Base-by-base conservation (phyloP, 176 grass and related monocot genomes). In the Eleusine coracana region DNA sequence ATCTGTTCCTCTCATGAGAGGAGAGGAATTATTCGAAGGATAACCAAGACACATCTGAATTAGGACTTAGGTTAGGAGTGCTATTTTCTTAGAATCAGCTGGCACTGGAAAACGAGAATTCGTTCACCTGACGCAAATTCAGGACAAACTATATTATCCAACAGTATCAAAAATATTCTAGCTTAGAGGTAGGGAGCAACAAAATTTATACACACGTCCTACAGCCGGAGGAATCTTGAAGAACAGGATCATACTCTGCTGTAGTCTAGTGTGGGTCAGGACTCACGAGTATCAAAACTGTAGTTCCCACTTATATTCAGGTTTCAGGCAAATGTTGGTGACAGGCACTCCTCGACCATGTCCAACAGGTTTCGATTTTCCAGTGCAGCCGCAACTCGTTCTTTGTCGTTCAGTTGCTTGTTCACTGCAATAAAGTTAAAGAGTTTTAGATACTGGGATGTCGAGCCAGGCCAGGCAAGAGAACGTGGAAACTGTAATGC, bases 401-500 rank as follows among this genome's bases (percentile, higher is more conserved):
- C 96, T 48, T 99, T 99, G 86, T 99, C 96, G 0, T 90, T 99
- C 80, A 99, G 79, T 79, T 99, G 96, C 78, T 99, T 99, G 85
- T 99, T 99, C 70, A 99, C 96, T 99, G 74, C 27, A 93, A 75
- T 0, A 89, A 81, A 66, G 18, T 4, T 23, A 12, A 5, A 54
- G 5, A 54, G 46, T 12, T 66, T 52, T 29, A 31, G 37, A 51
- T 25, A 62, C 0, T 84, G 40, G 85, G 71, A 84, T 54, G 68
- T 10, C 56, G 12, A 59, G 25, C 65, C 20, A 48, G 23, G 25
- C 65, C 20, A 48, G 23, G 71, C 18, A 45, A 23, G 18, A 42
- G 13, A 71, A 58, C 11, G 28, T 42, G 54, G 51, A 44, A 27
- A 87, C 3, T 67, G 37, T 34, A 81, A 68, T 66, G 51, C 39